A percentile compares a stretch with the other conserved stretches of the same genome.
These are phyloP conservation scores for Excoecaria cochinchinensis DNA, from an alignment of 345 rosid genomes.

Conservation along the genomic window DNA sequence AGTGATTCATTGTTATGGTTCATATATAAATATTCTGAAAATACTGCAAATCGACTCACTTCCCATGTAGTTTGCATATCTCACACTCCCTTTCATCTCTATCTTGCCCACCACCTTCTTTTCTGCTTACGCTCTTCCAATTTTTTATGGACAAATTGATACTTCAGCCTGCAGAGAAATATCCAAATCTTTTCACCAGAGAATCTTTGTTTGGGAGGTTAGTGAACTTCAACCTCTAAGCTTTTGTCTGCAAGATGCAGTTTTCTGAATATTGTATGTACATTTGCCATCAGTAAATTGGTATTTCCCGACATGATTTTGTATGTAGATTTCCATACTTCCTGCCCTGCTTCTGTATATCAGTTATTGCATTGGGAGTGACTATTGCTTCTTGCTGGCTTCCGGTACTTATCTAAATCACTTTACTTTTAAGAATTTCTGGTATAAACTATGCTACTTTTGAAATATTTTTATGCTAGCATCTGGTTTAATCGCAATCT, in stretches of 20 bases:
- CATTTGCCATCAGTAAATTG: not conserved
- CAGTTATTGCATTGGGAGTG: slow-evolving; percentile 55
- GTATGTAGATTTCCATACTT: slow-evolving; percentile 77
- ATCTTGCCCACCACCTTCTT: not conserved
- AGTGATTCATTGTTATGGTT: not conserved
- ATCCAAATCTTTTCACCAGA: slow-evolving; percentile 60
- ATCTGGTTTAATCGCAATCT: not conserved
- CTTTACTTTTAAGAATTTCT: not conserved
- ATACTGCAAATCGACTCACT: not conserved
- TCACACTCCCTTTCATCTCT: not conserved
- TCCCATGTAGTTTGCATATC: not conserved
- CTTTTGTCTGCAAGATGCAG: not conserved
- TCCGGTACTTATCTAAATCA: slow-evolving; percentile 65
- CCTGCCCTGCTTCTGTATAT: slow-evolving; percentile 54
- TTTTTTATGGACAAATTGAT: slow-evolving; percentile 8
- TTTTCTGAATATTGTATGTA: not conserved
- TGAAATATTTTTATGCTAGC: not conserved
- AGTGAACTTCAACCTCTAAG: slow-evolving; percentile 13
- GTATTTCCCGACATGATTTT: slow-evolving; percentile 2
- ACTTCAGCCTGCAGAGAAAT: slow-evolving; percentile 81
- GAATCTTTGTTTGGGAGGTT: slow-evolving; percentile 75
- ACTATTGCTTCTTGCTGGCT: slow-evolving; percentile 56
- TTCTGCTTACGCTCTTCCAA: slow-evolving; percentile 7
- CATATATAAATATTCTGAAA: not conserved
- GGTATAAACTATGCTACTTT: not conserved